Evolutionary conservation across 495 filamentous ascomycete species (phyloP), one percentile per base, ranked within the genome.

Genomic region (Margaritispora aquatica): DNA sequence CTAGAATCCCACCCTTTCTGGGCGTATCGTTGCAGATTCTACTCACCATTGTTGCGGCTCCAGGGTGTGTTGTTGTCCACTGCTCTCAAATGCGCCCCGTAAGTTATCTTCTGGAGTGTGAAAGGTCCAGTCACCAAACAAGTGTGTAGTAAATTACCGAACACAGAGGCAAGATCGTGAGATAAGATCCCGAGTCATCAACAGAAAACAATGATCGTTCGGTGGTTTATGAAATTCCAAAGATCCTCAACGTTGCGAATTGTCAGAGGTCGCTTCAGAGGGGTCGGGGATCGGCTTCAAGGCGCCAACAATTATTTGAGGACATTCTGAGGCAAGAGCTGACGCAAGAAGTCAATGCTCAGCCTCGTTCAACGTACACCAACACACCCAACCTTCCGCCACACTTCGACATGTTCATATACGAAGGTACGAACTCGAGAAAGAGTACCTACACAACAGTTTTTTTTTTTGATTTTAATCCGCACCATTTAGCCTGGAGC

Each of bases 291-390:
- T n/a, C 38, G 29, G 29, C 29, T 34, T 19, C 20, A 47, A 47
- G 44, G 44, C 44, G 44, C 44, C 44, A 47, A 47, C 44, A 47
- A 19, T 47, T 47, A n/a, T n/a, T 34, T 34, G 15, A 15, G 29
- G 29, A 34, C 29, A 34, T 34, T 34, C 7, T 34, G 38, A 44
- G 4, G 38, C 38, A 50, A 50, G 26, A 5, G 47, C 47, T 50
- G 47, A 50, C 47, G 47, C 29, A 38, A 26, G 15, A 29, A n/a
- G 47, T 24, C 44, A 48, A 48, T 7, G 51, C 47, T 59, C 56
- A 59, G 56, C 56, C 56, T 59, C 56, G 56, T 58, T 22, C 24
- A 23, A 7, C 15, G 10, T 44, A 8, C 38, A 17, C 38, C 38
- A 44, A 8, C 38, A n/a, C 7, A 8, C 3, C 8, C 4, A 3